These are phyloP conservation scores for Fraxinus paxiana DNA, from an alignment of 305 asterid species.

Conservation along the genomic window DNA sequence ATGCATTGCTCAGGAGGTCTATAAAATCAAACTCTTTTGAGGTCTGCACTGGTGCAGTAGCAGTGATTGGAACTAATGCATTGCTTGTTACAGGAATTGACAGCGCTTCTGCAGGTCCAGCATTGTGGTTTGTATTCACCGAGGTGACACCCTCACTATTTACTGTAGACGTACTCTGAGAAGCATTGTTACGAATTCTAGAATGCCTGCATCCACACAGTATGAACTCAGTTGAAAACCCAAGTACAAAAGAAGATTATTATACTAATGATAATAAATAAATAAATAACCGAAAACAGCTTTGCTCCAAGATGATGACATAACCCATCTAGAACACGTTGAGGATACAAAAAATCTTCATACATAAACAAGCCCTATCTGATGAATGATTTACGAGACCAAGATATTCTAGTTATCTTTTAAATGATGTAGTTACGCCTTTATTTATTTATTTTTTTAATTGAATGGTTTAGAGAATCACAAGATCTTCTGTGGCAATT, in stretches of 20 bases:
- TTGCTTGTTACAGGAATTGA: conserved; percentile 39
- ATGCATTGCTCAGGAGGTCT: conserved; percentile 73
- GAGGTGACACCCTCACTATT: conserved; percentile 22
- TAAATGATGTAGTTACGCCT: not conserved
- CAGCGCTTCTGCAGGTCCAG: conserved; percentile 29
- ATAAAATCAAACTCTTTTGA: conserved; percentile 69
- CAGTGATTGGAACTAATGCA: conserved; percentile 58
- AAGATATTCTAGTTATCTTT: not conserved
- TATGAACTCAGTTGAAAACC: not conserved
- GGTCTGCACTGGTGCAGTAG: conserved; percentile 39
- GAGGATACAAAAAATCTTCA: not conserved
- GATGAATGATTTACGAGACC: not conserved
- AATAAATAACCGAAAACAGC: not conserved
- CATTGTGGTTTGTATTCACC: conserved; percentile 10
- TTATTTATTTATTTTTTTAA: not conserved
- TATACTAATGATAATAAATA: not conserved
- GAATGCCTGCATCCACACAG: conserved; percentile 59
- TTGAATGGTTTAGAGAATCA: not conserved
- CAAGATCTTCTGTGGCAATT: not conserved
- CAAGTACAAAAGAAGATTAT: not conserved
- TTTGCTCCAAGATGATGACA: not conserved
- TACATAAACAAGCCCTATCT: not conserved
- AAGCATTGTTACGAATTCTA: conserved; percentile 33
- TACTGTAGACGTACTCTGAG: conserved; percentile 27
- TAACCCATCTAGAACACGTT: not conserved